Evolutionary conservation across 1,139 yeast species (phyloP), one percentile per base, ranked within the genome.

Genomic region (Pichia terricola): DNA sequence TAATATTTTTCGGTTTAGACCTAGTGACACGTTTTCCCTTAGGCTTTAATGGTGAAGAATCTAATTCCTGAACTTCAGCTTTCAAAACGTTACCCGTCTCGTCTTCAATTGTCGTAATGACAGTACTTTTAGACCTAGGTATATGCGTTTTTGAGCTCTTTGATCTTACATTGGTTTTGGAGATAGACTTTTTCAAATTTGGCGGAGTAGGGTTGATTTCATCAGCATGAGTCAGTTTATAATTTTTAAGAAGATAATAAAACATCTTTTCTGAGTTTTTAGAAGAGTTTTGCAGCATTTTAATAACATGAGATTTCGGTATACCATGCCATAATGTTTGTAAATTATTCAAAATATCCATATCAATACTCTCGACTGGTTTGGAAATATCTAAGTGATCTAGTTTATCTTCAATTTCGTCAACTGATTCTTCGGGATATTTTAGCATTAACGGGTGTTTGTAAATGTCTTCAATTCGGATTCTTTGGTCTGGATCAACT

Each of bases 251-350:
- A 46, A 82, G 66, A 22, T 85, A 84, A 55, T 83, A 83, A 56
- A 83, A 79, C 37, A 86, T 81, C 64, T 82, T 83, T 60, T 83
- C 91, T 3, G 87, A 75, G 52, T 78, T 80, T 28, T 78, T 70
- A 31, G 81, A 85, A 35, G 69, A 67, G 45, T 66, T 72, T 52
- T 76, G 69, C 41, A 82, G 65, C 53, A 77, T 74, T 35, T 64
- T 61, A 32, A 75, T 64, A 16, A 82, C 81, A 46, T 78, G 81
- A 32, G 68, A 62, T 51, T 75, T 69, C 11, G 79, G 70, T 56
- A 83, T 69, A 44, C 83, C 86, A 58, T 81, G 83, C 87, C 89
- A 83, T 53, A 83, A 67, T 35, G 82, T 82, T 38, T 81, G 75
- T 53, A 83, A 68, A 59, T 82, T 82, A 43, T 79, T 75, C 52